These are phyloP conservation scores for Phytopythium kandeliae DNA, from an alignment of 352 stramenopile genomes.

Conservation along the genomic window DNA sequence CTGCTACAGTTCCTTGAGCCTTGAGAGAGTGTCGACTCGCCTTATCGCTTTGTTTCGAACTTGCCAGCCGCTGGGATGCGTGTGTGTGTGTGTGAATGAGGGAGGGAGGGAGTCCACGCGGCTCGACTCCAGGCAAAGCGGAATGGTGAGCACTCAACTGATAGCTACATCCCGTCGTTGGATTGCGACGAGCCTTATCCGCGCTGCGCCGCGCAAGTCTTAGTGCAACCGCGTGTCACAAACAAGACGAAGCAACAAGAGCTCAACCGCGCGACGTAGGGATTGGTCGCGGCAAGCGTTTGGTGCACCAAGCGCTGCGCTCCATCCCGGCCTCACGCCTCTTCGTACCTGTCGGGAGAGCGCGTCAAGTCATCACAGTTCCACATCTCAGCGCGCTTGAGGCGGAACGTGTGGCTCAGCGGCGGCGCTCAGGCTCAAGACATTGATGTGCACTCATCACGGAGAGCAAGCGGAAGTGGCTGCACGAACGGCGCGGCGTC, in stretches of 20 bases:
- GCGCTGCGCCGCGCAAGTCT: background rate
- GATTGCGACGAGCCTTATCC: background rate
- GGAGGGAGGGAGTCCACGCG: too few relatives aligned
- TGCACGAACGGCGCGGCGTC: background rate
- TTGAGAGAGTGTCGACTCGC: too few relatives aligned
- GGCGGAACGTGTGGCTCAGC: background rate
- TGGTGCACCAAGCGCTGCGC: too few relatives aligned
- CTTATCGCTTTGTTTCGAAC: too few relatives aligned
- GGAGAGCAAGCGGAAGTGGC: background rate
- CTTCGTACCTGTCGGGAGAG: background rate
- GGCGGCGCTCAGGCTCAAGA: background rate
- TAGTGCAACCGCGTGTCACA: background rate
- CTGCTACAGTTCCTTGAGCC: too few relatives aligned
- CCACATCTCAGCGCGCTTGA: background rate
- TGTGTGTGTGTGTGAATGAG: too few relatives aligned
- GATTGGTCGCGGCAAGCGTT: background rate
- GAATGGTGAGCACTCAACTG: background rate
- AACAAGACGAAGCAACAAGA: background rate
- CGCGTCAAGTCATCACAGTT: background rate
- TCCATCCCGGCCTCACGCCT: too few relatives aligned
- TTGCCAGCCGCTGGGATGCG: too few relatives aligned
- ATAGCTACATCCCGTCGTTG: background rate
- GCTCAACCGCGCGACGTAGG: background rate
- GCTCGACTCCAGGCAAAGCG: too few relatives aligned
- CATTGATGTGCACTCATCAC: background rate